Conservation (phyloP, 2,329 filamentous ascomycete species). For the Ophiocordyceps camponoti-saundersi region DNA sequence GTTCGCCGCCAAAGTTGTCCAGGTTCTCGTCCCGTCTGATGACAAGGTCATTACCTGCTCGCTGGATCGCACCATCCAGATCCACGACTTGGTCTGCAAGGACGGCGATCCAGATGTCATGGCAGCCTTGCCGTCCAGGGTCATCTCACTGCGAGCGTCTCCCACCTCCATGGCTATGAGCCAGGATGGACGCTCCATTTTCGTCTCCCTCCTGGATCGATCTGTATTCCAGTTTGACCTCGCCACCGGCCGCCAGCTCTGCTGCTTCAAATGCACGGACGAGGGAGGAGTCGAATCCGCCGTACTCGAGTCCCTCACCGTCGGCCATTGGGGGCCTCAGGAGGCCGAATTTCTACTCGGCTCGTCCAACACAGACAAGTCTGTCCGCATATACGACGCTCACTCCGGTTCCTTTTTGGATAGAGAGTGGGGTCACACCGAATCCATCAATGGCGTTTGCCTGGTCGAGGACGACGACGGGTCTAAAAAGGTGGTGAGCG, state of each 20-base stretch:
- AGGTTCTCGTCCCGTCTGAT: conserved; percentile 55
- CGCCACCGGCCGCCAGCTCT: conserved; percentile 48
- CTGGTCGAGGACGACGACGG: conserved; percentile 45
- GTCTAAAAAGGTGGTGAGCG: conserved; percentile 48
- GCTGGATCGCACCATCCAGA: conserved; percentile 69
- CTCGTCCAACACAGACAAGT: conserved; percentile 92
- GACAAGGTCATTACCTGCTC: conserved; percentile 73
- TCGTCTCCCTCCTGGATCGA: conserved; percentile 43
- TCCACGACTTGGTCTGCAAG: conserved; percentile 61
- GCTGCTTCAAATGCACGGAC: conserved; percentile 70
- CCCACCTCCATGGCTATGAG: conserved; percentile 70
- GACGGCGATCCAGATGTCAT: conserved; percentile 46
- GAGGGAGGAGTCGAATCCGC: conserved; percentile 66
- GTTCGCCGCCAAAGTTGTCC: conserved; percentile 72
- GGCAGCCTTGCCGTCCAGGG: conserved; percentile 60
- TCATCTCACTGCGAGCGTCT: conserved; percentile 71
- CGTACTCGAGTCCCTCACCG: conserved; percentile 61
- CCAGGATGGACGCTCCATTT: conserved; percentile 39
- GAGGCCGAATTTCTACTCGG: conserved; percentile 57
- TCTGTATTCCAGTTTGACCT: conserved; percentile 46
- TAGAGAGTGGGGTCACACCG: conserved; percentile 88
- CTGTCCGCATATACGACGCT: conserved; percentile 73
- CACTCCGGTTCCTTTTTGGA: conserved; percentile 63
- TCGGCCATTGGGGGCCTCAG: conserved; percentile 36
- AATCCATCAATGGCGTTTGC: conserved; percentile 75